Percentiles rank a stretch among this genome's conserved stretches.
phyloP scores from a whole-genome alignment of 2,329 filamentous ascomycete genomes.

The Mollisiaceae sp. region DNA sequence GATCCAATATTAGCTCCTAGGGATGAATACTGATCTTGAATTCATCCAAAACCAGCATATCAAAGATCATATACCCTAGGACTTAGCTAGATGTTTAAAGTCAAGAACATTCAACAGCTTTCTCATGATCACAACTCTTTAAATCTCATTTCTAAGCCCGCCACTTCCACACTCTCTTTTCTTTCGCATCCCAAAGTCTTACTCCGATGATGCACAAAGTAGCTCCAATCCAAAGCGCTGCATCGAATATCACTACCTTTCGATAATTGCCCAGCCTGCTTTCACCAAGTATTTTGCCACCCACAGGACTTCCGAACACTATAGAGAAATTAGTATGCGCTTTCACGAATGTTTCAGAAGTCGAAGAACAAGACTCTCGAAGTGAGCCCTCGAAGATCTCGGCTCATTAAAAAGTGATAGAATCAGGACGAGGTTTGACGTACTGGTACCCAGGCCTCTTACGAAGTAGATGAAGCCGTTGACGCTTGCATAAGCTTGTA shows the following conservation, averaged over 20 bases:
- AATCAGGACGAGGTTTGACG: too few species aligned
- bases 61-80: background rate
- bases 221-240: conserved; percentile 47
- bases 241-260: conserved; percentile 48
- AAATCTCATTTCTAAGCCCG: conserved; percentile 38
- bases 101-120: background rate
- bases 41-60: too few species aligned
- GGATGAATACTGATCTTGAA: too few species aligned
- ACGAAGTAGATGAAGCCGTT: conserved; percentile 54
- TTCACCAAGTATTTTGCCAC: conserved; percentile 48
- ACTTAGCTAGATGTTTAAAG: background rate
- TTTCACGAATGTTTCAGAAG: too few species aligned
- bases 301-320: conserved; percentile 53
- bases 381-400: too few species aligned
- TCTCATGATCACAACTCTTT: background rate
- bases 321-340: too few species aligned
- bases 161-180: conserved; percentile 49
- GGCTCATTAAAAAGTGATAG: too few species aligned
- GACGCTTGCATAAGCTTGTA: conserved; percentile 52
- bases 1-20: too few species aligned
- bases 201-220: conserved; percentile 49
- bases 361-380: too few species aligned
- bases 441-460: conserved; percentile 49
- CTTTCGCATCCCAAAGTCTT: conserved; percentile 47
- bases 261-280: conserved; percentile 44